phyloP scores from a whole-genome alignment of 352 stramenopile species.

The Globisporangium nagaii region DNA sequence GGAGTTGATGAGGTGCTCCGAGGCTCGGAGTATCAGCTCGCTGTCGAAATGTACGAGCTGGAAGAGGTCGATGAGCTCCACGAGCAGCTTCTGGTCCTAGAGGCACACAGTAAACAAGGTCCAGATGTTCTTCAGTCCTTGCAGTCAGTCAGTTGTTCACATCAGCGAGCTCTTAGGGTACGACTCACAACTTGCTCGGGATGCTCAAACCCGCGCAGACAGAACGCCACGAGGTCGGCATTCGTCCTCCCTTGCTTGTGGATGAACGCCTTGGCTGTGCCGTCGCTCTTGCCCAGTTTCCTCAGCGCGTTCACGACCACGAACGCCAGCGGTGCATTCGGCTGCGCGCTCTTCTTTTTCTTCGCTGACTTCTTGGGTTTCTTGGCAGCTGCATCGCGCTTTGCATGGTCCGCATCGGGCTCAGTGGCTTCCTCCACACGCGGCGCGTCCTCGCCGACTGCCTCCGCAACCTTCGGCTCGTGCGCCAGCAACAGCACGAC shows the following conservation, averaged over 20 bases:
- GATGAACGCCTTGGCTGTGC: conserved; percentile 2
- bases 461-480: conserved; percentile 4
- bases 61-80: conserved; percentile 58
- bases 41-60: conserved; percentile 26
- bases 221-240: conserved; percentile 26
- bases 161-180: neutral
- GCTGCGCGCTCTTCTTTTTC: conserved; percentile 34
- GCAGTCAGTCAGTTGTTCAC: neutral
- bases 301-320: conserved; percentile 45
- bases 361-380: conserved; percentile 13
- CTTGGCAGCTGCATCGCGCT: neutral
- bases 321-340: conserved; percentile 46
- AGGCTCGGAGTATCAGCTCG: conserved; percentile 13
- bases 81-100: conserved; percentile 52
- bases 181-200: conserved; percentile 5
- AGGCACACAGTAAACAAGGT: neutral
- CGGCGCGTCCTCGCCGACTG: neutral
- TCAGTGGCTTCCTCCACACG: neutral
- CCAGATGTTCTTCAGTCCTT: no score
- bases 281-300: conserved; percentile 16
- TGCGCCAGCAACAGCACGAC: conserved; percentile 28
- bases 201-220: conserved; percentile 11
- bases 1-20: conserved; percentile 21
- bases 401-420: no score
- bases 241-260: conserved; percentile 20